Conservation (phyloP, 352 stramenopile genomes). For the Pythium diclinum region DNA sequence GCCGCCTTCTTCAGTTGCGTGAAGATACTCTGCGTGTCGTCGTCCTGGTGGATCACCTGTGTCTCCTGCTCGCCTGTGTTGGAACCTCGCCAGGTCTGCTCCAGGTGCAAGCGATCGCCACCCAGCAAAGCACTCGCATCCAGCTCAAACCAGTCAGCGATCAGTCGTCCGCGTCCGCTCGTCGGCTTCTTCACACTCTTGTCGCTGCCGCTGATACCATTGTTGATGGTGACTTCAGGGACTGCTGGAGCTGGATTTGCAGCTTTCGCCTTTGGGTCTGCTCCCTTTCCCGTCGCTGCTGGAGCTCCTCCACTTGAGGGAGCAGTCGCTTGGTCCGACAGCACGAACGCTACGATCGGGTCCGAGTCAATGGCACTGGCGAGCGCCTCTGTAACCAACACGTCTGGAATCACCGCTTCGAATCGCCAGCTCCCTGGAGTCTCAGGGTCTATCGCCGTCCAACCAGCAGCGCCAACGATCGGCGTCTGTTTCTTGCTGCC, state of each 20-base stretch:
- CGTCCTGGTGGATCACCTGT: background rate
- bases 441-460: conserved; percentile 23
- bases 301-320: conserved; percentile 4
- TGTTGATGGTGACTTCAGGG: background rate
- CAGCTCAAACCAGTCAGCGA: conserved; percentile 51
- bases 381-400: conserved; percentile 49
- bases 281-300: conserved; percentile 8
- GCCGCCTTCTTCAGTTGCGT: conserved; percentile 1
- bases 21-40: conserved; percentile 5
- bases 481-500: conserved; percentile 55
- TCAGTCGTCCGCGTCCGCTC: conserved; percentile 35
- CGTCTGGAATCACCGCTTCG: conserved; percentile 43
- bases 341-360: conserved; percentile 59
- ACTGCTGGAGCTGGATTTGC: conserved; percentile 6
- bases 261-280: conserved; percentile 2
- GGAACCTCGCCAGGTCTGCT: conserved; percentile 41
- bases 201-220: conserved; percentile 4
- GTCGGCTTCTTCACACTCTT: background rate
- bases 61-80: background rate
- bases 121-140: conserved; percentile 55
- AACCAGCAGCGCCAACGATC: conserved; percentile 33
- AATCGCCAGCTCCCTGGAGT: conserved; percentile 32
- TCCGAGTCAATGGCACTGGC: conserved; percentile 48
- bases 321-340: conserved; percentile 40
- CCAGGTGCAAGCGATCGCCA: conserved; percentile 32